A percentile compares a stretch with the other conserved stretches of the same genome.
These are phyloP conservation scores for Ceratocystis ficicola DNA, from an alignment of 2,329 filamentous ascomycete genomes.

Conservation along the genomic window DNA sequence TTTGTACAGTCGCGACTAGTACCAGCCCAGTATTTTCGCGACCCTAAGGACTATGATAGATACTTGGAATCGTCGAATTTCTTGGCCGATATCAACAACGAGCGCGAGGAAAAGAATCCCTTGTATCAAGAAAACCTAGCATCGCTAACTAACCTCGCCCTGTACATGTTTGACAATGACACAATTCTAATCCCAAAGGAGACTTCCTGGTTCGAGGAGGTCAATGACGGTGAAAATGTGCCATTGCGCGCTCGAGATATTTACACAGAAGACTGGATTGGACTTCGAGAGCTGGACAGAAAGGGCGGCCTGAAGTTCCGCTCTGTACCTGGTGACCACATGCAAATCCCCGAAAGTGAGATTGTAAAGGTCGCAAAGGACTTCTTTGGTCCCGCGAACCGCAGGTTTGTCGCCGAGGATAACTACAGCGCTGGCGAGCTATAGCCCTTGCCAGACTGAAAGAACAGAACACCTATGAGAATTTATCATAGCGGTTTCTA, in stretches of 20 bases:
- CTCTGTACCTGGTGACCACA: conserved; percentile 64
- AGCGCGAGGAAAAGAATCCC: conserved; percentile 60
- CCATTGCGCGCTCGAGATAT: conserved; percentile 56
- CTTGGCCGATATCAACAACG: conserved; percentile 92
- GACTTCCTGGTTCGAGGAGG: conserved; percentile 80
- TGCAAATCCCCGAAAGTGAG: conserved; percentile 58
- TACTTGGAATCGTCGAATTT: conserved; percentile 80
- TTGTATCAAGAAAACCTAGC: conserved; percentile 61
- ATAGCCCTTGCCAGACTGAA: background rate
- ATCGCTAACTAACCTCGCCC: conserved; percentile 62
- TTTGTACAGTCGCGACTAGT: conserved; percentile 72
- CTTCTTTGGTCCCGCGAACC: conserved; percentile 48
- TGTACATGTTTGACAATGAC: conserved; percentile 85
- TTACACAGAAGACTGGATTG: conserved; percentile 90
- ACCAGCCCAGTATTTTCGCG: conserved; percentile 89
- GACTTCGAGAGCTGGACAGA: conserved; percentile 64
- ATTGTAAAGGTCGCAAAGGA: conserved; percentile 53
- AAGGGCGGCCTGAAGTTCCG: conserved; percentile 68
- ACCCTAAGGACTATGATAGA: conserved; percentile 51
- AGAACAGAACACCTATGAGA: background rate
- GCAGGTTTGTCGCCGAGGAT: conserved; percentile 27
- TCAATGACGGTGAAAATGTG: conserved; percentile 58
- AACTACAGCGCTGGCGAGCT: conserved; percentile 12
- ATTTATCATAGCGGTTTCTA: background rate
- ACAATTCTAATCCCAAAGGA: conserved; percentile 79